Evolutionary conservation across 495 filamentous ascomycete species (phyloP).

Genomic region (Viridothelium virens): DNA sequence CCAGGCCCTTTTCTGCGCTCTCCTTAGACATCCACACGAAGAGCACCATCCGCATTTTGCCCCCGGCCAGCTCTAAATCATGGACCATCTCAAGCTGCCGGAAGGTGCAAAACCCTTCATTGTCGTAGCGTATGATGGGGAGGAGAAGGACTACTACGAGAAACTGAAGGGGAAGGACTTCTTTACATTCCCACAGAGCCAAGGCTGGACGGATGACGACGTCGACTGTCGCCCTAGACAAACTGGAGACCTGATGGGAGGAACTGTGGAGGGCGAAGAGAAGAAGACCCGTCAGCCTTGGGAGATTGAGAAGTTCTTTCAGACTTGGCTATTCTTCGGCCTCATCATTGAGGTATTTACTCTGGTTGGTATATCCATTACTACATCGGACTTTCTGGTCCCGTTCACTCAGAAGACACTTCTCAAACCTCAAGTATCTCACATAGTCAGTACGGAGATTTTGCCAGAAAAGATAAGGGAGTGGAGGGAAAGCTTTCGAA

Average conservation of each 20-base stretch:
- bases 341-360: constrained; percentile 15
- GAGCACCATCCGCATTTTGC: neutral
- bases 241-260: constrained; percentile 12
- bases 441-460: constrained; percentile 9
- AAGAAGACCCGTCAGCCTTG: constrained; percentile 10
- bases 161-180: constrained; percentile 12
- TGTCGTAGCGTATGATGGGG: constrained; percentile 2
- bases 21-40: no score
- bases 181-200: constrained; percentile 7
- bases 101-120: constrained; percentile 9
- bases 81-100: constrained; percentile 14
- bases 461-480: constrained; percentile 13
- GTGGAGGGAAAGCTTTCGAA: constrained; percentile 11
- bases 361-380: constrained; percentile 7
- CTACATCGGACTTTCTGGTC: constrained; percentile 11
- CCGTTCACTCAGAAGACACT: constrained; percentile 5
- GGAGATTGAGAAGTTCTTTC: constrained; percentile 15
- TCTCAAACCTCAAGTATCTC: constrained; percentile 12
- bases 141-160: constrained; percentile 12
- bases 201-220: constrained; percentile 13
- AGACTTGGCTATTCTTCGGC: constrained; percentile 16
- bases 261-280: constrained; percentile 6
- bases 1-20: no score
- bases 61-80: neutral
- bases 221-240: constrained; percentile 1